Evolutionary conservation across 306 rosid genomes (phyloP).

Genomic region (Quercus agrifolia): DNA sequence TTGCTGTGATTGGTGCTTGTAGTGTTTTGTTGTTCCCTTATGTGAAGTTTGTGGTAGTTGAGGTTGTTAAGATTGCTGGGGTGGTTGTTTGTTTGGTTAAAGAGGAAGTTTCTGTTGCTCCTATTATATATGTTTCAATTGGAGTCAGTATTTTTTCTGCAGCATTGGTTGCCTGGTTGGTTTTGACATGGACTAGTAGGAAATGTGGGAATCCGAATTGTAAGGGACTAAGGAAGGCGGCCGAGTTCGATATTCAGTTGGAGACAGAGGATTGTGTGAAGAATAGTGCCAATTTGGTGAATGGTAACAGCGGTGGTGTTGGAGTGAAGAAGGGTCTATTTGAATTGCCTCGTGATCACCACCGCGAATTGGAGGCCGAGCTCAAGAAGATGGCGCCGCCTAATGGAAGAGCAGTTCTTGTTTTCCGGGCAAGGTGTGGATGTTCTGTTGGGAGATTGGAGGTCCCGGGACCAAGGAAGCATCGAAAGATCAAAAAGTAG

Average conservation of each 20-base stretch:
- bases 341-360: constrained; percentile 84
- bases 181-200: constrained; percentile 53
- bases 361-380: constrained; percentile 84
- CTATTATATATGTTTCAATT: constrained; percentile 63
- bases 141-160: constrained; percentile 58
- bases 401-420: constrained; percentile 86
- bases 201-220: constrained; percentile 84
- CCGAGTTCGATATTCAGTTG: constrained; percentile 89
- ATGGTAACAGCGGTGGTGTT: constrained; percentile 25
- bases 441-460: constrained; percentile 96
- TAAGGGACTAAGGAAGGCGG: constrained; percentile 73
- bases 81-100: constrained; percentile 39
- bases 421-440: constrained; percentile 86
- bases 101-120: constrained; percentile 70
- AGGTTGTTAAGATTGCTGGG: constrained; percentile 28
- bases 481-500: constrained; percentile 86
- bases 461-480: constrained; percentile 82
- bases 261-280: constrained; percentile 96
- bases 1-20: constrained; percentile 64
- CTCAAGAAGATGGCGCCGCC: constrained; percentile 97
- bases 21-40: constrained; percentile 73
- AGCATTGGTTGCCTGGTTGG: constrained; percentile 70
- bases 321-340: constrained; percentile 72
- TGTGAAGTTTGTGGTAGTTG: constrained; percentile 33
- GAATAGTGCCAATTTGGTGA: constrained; percentile 46